Base-by-base conservation (phyloP, 495 filamentous ascomycete species). In the Daldinia concentrica region DNA sequence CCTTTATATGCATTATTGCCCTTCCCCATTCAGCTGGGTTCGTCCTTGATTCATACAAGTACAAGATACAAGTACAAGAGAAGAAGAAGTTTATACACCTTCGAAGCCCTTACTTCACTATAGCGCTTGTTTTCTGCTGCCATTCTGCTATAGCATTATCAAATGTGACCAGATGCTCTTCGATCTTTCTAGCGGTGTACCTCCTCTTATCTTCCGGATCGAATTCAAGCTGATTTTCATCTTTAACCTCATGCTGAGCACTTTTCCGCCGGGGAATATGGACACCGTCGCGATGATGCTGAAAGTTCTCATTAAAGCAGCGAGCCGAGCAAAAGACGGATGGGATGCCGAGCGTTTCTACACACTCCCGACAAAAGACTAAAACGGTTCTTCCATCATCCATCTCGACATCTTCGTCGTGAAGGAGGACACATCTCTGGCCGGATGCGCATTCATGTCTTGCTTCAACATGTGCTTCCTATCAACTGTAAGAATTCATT, bases 321-420 rank as follows among this genome's bases (percentile, higher is more conserved):
- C 72, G 69, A 11, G 68, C 62, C 22, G 81, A 79, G 68, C 83
- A 85, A 73, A 79, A 85, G 0, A 71, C 24, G 0, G 81, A 78
- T 0, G 76, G 66, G 3, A 74, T 58, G 34, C 79, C 77, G 34
- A 80, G 72, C 2, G 63, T 63, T 36, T 66, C 60, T 8, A 84
- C 65, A 58, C 83, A 85, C 52, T 84, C 81, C 14, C 59, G 73
- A 72, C 83, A 85, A 64, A 83, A 80, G 43, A 71, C 66, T 1
- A 73, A 19, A 4, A 48, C 29, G 17, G 45, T 68, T 43, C 66
- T 65, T 24, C 64, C 71, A 7, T 72, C 59, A 2, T 72, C 71
- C 73, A 76, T 72, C 26, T 66, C 66, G 27, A 69, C 37, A n/a
- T 71, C 69, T 57, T 69, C 39, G 14, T 76, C 76, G 19, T 57